Base-by-base conservation (phyloP, 768 basidiomycete species). In the Termitomyces sp. region DNA sequence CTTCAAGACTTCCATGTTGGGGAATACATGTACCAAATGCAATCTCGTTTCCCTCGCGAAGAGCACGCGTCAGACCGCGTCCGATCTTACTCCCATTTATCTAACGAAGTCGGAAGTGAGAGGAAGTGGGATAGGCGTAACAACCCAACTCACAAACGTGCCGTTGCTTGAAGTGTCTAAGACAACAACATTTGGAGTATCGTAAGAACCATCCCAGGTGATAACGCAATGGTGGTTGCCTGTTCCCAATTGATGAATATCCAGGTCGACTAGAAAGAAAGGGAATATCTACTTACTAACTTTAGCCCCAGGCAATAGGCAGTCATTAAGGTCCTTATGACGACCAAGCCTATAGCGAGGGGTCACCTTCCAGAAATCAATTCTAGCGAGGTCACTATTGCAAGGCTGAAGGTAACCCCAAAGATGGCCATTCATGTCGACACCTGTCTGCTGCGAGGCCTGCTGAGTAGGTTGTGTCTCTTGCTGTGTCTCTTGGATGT, bases 11-110 rank as follows among this genome's bases (percentile, higher is more conserved):
- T 43, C 66, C 67, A 39, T 73, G 68, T 62, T 79, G 83, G 23
- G 76, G 75, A 16, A 66, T 62, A 12, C 68, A 72, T 12, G 81
- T 81, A 7, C 95, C 95, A 60, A 98, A 89, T 7, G 89, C 86
- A 61, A 98, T 80, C 69, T 94, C 92, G 65, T 91, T 90, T 7
- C 94, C 94, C 56, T 91, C 84, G 12, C 76, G 78, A 46, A 95
- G 71, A 41, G 90, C 72, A 35, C 78, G 72, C 51, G 77, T 74
- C 10, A 74, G 69, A 38, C 75, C 75, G 61, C 78, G 83, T 35
- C 81, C 84, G 52, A 95, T 77, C 67, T 81, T 83, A 38, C 68
- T 68, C 29, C 82, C 82, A 61, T 89, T 90, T 62, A 91, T 83
- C 89, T 91, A 60, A 9, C 41, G 51, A 52, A 45, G 32, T 32